Base-by-base conservation (phyloP, 208 protist genomes). In the Trypanosoma mega region DNA sequence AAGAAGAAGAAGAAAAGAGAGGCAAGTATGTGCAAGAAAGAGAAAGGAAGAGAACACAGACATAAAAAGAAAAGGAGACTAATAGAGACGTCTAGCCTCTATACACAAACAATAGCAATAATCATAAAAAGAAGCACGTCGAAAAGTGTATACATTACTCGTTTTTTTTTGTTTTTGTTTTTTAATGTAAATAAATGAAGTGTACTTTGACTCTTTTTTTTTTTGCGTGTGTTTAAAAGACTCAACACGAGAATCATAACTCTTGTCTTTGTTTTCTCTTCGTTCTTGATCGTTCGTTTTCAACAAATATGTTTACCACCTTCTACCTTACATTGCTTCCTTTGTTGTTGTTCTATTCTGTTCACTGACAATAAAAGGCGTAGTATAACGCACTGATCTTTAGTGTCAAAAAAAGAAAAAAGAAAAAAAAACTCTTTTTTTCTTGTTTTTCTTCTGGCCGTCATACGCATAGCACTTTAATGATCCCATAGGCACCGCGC, bases 41-140 rank as follows among this genome's bases (percentile, higher is more conserved):
- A 30, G 4, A 3, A 26, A 52, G 16, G 8, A 18, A 46, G 20
- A 34, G 24, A 20, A 6, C 30, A 50, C n/a, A 44, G 20, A 64
- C 45, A 34, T 49, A 3, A 41, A 14, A 39, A 46, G 54, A 61
- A 49, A 58, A 39, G 61, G 73, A 64, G 43, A 52, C 59, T 64
- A 64, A 57, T 1, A 37, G 7, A 9, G 34, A 16, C 31, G 16
- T 11, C 34, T 12, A 12, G 36, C 8, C 1, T n/a, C 20, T 2
- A 3, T 24, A 23, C 36, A 59, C 26, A 1, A 47, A 33, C 37
- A 47, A 6, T 16, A 47, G 36, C 14, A 1, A 34, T 21, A 16
- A 23, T 11, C 6, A 29, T 24, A 11, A 59, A 1, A 48, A 48
- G 12, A n/a, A n/a, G n/a, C n/a, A 39, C 34, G 6, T 12, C 8